These are phyloP conservation scores for Anaeromyces robustus DNA, from an alignment of 192 early-diverging fungal genomes.

Conservation along the genomic window DNA sequence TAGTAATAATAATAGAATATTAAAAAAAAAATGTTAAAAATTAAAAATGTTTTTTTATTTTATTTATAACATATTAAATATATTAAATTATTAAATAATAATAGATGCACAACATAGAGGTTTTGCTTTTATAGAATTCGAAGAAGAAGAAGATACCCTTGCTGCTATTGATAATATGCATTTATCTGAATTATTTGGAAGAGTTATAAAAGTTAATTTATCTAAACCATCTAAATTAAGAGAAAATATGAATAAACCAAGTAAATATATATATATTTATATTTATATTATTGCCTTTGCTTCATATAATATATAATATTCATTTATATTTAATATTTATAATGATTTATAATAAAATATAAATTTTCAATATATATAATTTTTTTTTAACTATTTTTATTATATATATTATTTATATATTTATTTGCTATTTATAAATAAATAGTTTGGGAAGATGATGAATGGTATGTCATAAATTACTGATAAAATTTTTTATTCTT, in stretches of 20 bases:
- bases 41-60: too few species aligned
- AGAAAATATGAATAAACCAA: conserved; percentile 2
- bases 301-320: too few species aligned
- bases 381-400: background rate
- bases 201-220: conserved; percentile 72
- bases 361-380: background rate
- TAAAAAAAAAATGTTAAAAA: too few species aligned
- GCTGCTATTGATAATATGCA: conserved; percentile 93
- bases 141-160: conserved; percentile 57
- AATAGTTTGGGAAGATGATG: background rate
- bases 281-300: too few species aligned
- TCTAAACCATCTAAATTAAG: conserved; percentile 48
- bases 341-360: too few species aligned
- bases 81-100: too few species aligned
- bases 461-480: background rate
- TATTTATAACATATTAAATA: too few species aligned
- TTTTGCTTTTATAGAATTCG: conserved; percentile 93
- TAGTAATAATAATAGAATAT: too few species aligned
- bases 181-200: conserved; percentile 71
- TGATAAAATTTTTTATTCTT: too few species aligned
- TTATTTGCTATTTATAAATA: background rate
- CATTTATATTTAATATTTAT: too few species aligned
- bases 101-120: conserved; percentile 66
- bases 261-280: background rate
- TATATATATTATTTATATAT: background rate